Base-by-base conservation (phyloP, 768 basidiomycete genomes). In the Trichaptum fuscoviolaceum region DNA sequence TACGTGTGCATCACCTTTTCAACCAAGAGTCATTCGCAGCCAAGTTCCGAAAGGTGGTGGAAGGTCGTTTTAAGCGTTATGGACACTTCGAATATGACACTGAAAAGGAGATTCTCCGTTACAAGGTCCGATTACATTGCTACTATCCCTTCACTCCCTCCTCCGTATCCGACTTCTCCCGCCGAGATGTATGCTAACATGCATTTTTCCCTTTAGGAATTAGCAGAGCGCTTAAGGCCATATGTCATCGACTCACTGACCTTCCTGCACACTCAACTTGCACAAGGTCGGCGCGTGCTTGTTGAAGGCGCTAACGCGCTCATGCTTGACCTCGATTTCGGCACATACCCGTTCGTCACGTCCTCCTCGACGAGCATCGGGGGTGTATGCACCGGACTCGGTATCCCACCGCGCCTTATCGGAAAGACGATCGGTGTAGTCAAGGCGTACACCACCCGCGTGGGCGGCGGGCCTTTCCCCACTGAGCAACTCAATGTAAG, bases 41-140 rank as follows among this genome's bases (percentile, higher is more conserved):
- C 64, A 98, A 97, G 78, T 99, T 99, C 83, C 84, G 97, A 70
- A 95, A 87, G 74, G 83, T 99, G 67, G 96, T 99, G 24, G 97
- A 99, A 76, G 95, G 96, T 1, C 84, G 97, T 17, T 97, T 96
- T 82, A 99, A 99, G 80, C 91, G 97, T 60, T 99, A 99, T 73
- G 97, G 97, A 0, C 81, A 93, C 74, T 99, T 99, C 71, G 96
- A 99, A 74, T 99, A 99, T 75, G 97, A 99, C 75, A 99, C 97
- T 10, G 96, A 99, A 74, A 94, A 87, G 30, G 97, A 99, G 79
- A 99, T 99, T 63, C 70, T 83, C 71, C 88, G 96, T 42, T 99
- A 99, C 84, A 89, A 94, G 87, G 93, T 90, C 67, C 42, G 79
- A 52, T 52, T 30, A 12, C 20, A 20, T 12, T 52, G 20, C 42